Evolutionary conservation across 2,329 filamentous ascomycete species (phyloP).

Genomic region (Zymoseptoria pseudotritici): DNA sequence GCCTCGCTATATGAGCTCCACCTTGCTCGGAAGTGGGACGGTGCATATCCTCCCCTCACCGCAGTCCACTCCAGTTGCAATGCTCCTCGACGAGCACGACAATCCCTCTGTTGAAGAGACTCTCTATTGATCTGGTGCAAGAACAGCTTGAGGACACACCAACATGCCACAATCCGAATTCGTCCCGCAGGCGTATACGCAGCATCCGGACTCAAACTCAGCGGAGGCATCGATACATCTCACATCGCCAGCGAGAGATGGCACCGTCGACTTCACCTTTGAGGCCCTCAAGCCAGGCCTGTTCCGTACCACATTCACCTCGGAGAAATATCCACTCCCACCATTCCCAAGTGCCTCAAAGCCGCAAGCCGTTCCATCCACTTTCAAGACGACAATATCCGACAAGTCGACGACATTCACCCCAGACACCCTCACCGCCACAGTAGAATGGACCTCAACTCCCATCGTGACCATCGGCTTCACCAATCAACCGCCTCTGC

Average conservation of each 20-base stretch:
- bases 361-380: slow-evolving; percentile 25
- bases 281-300: slow-evolving; percentile 55
- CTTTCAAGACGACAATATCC: slow-evolving; percentile 16
- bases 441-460: slow-evolving; percentile 51
- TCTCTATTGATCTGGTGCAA: background rate
- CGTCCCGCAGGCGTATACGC: slow-evolving; percentile 33
- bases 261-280: slow-evolving; percentile 52
- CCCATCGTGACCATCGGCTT: slow-evolving; percentile 54
- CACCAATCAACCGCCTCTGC: slow-evolving; percentile 45
- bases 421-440: slow-evolving; percentile 45
- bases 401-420: slow-evolving; percentile 29
- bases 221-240: slow-evolving; percentile 34
- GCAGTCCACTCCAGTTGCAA: background rate
- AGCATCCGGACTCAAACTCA: slow-evolving; percentile 21
- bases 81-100: background rate
- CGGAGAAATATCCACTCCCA: slow-evolving; percentile 54
- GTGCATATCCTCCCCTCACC: background rate
- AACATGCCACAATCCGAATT: slow-evolving; percentile 44
- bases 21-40: background rate
- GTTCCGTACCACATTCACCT: slow-evolving; percentile 62
- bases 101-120: background rate
- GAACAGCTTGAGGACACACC: background rate
- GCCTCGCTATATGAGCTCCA: background rate
- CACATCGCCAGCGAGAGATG: slow-evolving; percentile 33
- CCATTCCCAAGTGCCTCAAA: slow-evolving; percentile 54